Evolutionary conservation across 768 basidiomycete species (phyloP), one percentile per base, ranked within the genome.

Genomic region (Kwoniella sp.): DNA sequence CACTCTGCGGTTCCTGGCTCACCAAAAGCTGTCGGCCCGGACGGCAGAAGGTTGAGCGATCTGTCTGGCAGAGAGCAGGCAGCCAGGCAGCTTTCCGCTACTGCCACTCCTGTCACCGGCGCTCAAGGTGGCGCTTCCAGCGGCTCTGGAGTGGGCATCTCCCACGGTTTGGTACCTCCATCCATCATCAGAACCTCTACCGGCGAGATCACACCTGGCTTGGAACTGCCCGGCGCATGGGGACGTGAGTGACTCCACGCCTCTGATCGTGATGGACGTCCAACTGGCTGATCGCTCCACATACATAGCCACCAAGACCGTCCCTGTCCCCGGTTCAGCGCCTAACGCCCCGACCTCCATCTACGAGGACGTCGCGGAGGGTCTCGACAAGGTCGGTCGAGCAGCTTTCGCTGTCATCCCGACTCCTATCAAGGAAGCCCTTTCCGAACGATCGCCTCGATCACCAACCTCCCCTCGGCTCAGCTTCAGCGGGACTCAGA

Each of bases 21-120:
- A 42, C 33, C 29, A n/a, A 45, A 34, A n/a, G 42, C 40, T 5
- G 15, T 44, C 8, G 42, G 41, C 22, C 17, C 47, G 9, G 47
- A 52, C 29, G 40, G 32, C 26, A 48, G 46, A 14, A 43, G 49
- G 20, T 37, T 60, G 32, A 50, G 42, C 11, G 62, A 66, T 19
- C 33, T 72, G 32, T 44, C 46, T 14, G 71, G 71, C 11, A 53
- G 69, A 43, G 69, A 70, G 50, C 70, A 72, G 36, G 70, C 70
- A n/a, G 70, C 70, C 3, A 56, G 37, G 36, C 70, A 72, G 47
- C 45, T 72, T 15, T 53, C 46, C 8, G 67, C 54, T 0, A 43
- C 28, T n/a, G 26, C 47, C 0, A 39, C 26, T 0, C 17, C 41
- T n/a, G 34, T 36, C 19, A 31, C 17, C 27, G 26, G 6, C 25